Evolutionary conservation across 169 alveolate species (phyloP).

Genomic region (Cryptosporidium sp.): DNA sequence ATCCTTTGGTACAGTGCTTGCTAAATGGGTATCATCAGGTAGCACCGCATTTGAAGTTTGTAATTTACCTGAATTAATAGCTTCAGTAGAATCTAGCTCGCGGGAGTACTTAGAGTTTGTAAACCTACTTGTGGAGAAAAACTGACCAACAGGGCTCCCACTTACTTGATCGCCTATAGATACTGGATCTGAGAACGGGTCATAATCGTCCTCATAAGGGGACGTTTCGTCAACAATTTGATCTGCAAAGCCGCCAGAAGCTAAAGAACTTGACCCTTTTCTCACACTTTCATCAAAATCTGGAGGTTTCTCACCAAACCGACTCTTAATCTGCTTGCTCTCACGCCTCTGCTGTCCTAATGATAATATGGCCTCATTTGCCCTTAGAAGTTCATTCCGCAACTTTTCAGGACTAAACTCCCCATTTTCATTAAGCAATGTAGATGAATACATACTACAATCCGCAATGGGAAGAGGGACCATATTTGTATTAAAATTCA

Average conservation of each 20-base stretch:
- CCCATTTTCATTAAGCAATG: constrained; percentile 69
- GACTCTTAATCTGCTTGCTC: constrained; percentile 21
- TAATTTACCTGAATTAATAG: background rate
- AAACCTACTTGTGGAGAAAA: constrained; percentile 2
- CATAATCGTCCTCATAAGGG: constrained; percentile 69
- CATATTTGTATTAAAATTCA: constrained; percentile 51
- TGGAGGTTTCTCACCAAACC: constrained; percentile 57
- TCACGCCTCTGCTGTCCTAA: constrained; percentile 19
- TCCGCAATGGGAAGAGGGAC: constrained; percentile 61
- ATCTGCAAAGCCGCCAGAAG: constrained; percentile 7
- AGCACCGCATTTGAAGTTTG: constrained; percentile 50
- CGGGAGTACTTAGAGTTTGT: constrained; percentile 15
- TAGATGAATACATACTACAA: constrained; percentile 71
- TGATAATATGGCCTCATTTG: constrained; percentile 19
- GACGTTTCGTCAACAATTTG: constrained; percentile 24
- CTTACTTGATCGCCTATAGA: background rate
- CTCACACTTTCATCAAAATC: constrained; percentile 1
- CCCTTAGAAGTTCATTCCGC: constrained; percentile 42
- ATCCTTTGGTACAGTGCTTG: constrained; percentile 69
- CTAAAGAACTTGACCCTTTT: constrained; percentile 4
- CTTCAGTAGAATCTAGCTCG: constrained; percentile 13
- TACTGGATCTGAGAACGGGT: constrained; percentile 70
- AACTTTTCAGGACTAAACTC: constrained; percentile 72
- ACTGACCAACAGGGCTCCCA: constrained; percentile 2
- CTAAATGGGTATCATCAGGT: constrained; percentile 68